Evolutionary conservation across 2,329 filamentous ascomycete species (phyloP), one percentile per base, ranked within the genome.

Genomic region (Zymoseptoria tritici): DNA sequence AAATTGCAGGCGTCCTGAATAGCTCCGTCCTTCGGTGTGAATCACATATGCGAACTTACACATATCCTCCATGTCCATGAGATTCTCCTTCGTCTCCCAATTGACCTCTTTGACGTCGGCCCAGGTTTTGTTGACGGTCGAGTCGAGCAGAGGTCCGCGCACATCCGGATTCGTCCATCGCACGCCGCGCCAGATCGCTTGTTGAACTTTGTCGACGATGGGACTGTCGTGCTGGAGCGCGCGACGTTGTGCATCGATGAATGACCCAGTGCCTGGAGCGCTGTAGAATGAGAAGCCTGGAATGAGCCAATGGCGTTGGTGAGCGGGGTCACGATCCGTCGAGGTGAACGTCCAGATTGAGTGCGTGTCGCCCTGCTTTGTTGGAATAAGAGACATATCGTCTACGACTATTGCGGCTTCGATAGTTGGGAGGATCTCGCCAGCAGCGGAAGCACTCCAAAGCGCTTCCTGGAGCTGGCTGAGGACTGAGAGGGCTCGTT

Each of bases 251-350:
- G 60, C 78, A 24, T 66, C 64, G 2, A 29, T 24, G 22, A 53
- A 66, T 4, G 62, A 55, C 2, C 64, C 62, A 21, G 54, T 51
- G 22, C 49, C 46, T 16, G 42, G 50, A 22, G 76, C 79, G 9
- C 75, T 73, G 75, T 77, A 81, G 68, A 78, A 79, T 24, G 77
- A 78, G 62, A 81, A 81, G 60, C 81, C 79, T 0, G 80, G 79
- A 71, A 82, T 80, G 13, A 81, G 68, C 79, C 79, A 81, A 3
- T 72, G 65, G 4, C 68, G 67, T 46, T 79, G 72, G 13, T 72
- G 69, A 8, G 71, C 13, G 64, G 71, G 56, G 72, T 65, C 57
- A 19, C 55, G 36, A 3, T 56, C 22, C 24, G 61, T 60, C 11
- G 61, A 59, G 5, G 64, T 61, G 54, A 60, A 69, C 2, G 63